A percentile compares a stretch with the other conserved stretches of the same genome.
Conservation (phyloP, 106 monocot genomes). For the Iris macrosiphon region DNA sequence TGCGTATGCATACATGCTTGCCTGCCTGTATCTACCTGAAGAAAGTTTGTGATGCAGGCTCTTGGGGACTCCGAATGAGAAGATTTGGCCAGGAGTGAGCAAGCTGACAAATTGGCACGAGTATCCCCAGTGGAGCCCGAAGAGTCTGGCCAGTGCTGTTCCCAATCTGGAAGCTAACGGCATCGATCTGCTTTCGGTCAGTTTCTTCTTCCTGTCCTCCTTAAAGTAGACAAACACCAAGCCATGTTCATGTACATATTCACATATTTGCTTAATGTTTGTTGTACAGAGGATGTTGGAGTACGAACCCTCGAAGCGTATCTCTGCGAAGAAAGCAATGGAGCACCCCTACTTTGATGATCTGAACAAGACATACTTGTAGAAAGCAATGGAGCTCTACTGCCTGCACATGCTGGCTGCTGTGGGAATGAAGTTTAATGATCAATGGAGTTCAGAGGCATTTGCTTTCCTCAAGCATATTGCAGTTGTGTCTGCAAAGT, state of each 20-base stretch:
- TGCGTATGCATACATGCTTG: no score
- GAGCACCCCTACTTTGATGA: constrained; percentile 86
- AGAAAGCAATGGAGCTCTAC: no score
- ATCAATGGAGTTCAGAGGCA: no score
- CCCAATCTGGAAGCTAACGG: constrained; percentile 59
- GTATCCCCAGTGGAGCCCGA: constrained; percentile 80
- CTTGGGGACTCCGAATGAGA: constrained; percentile 86
- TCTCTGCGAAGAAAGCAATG: constrained; percentile 81
- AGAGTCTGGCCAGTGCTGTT: constrained; percentile 39
- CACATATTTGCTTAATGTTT: no score
- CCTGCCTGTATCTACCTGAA: no score
- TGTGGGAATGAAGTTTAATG: no score
- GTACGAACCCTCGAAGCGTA: constrained; percentile 75
- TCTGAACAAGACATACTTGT: constrained; percentile 34
- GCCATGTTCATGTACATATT: no score
- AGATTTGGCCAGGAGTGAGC: constrained; percentile 82
- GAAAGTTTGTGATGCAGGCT: constrained; percentile 28
- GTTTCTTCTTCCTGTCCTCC: background rate
- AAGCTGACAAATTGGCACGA: constrained; percentile 92
- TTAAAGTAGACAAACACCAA: no score
- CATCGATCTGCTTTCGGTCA: constrained; percentile 72
- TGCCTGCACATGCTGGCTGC: no score
- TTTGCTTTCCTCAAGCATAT: no score
- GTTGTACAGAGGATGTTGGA: constrained; percentile 89
- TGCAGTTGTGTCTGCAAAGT: no score